Conservation (phyloP, 2,329 filamentous ascomycete genomes). For the Colletotrichum orbiculare region DNA sequence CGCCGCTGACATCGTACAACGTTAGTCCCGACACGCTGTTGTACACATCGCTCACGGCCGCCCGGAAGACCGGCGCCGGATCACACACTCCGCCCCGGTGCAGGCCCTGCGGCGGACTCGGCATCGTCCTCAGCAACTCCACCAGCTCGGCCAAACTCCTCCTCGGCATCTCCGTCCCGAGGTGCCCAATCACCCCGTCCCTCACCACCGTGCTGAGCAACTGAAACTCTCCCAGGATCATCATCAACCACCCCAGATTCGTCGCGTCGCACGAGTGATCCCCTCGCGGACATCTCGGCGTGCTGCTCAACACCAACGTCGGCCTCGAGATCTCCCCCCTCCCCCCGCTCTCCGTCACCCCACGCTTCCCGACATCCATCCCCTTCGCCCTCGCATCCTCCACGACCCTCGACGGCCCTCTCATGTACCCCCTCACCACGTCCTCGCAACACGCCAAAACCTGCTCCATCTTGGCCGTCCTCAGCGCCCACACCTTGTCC, state of each 20-base stretch:
- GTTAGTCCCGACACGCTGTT: conserved; percentile 62
- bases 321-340: conserved; percentile 19
- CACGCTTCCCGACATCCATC: not conserved
- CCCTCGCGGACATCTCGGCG: conserved; percentile 60
- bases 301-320: conserved; percentile 48
- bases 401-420: conserved; percentile 12
- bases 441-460: conserved; percentile 57
- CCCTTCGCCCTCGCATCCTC: not conserved
- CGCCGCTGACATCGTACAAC: conserved; percentile 59
- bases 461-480: conserved; percentile 62
- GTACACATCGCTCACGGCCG: conserved; percentile 60
- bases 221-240: conserved; percentile 60
- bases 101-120: conserved; percentile 55
- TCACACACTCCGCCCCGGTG: conserved; percentile 60
- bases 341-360: not conserved
- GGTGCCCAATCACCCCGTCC: conserved; percentile 39
- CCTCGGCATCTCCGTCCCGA: conserved; percentile 33
- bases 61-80: conserved; percentile 58
- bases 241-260: conserved; percentile 65
- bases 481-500: conserved; percentile 60
- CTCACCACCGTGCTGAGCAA: conserved; percentile 55
- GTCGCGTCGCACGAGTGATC: conserved; percentile 63
- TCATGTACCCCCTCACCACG: conserved; percentile 59
- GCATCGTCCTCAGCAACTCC: conserved; percentile 54
- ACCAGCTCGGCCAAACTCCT: conserved; percentile 59